These are phyloP conservation scores for Globisporangium apiculatum DNA, from an alignment of 352 stramenopile species.

Conservation along the genomic window DNA sequence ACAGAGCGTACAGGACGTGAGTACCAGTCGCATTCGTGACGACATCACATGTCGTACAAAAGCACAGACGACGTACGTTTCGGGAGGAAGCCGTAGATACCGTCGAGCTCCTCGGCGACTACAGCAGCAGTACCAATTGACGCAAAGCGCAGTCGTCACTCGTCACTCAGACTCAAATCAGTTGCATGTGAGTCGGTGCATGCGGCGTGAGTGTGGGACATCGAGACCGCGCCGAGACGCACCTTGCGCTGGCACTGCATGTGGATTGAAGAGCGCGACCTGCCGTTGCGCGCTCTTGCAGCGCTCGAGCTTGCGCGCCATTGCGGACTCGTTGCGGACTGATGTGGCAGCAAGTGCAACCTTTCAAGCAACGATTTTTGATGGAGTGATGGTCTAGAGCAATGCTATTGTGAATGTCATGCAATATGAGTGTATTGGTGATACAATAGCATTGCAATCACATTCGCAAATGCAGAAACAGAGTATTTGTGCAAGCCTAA, in stretches of 20 bases:
- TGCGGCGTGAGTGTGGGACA: not conserved
- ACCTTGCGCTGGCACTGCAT: constrained; percentile 41
- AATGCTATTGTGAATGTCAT: too few relatives aligned
- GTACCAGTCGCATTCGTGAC: too few relatives aligned
- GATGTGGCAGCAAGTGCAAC: not conserved
- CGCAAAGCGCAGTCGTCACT: not conserved
- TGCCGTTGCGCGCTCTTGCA: constrained; percentile 36
- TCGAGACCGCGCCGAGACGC: not conserved
- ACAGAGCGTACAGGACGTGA: too few relatives aligned
- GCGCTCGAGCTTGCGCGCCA: constrained; percentile 27
- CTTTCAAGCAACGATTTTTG: not conserved
- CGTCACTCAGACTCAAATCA: not conserved
- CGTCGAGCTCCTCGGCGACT: constrained; percentile 52
- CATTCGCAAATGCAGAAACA: too few relatives aligned
- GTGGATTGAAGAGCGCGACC: constrained; percentile 51
- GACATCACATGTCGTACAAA: not conserved
- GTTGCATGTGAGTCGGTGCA: too few relatives aligned
- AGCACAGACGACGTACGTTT: constrained; percentile 20
- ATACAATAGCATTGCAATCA: too few relatives aligned
- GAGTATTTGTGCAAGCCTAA: too few relatives aligned
- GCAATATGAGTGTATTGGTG: too few relatives aligned
- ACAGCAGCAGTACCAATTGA: not conserved
- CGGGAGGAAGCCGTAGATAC: constrained; percentile 42
- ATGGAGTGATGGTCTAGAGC: too few relatives aligned
- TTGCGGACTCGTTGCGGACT: not conserved